Conservation (phyloP, 805 yeast genomes). For the Wickerhamomyces bovis region DNA sequence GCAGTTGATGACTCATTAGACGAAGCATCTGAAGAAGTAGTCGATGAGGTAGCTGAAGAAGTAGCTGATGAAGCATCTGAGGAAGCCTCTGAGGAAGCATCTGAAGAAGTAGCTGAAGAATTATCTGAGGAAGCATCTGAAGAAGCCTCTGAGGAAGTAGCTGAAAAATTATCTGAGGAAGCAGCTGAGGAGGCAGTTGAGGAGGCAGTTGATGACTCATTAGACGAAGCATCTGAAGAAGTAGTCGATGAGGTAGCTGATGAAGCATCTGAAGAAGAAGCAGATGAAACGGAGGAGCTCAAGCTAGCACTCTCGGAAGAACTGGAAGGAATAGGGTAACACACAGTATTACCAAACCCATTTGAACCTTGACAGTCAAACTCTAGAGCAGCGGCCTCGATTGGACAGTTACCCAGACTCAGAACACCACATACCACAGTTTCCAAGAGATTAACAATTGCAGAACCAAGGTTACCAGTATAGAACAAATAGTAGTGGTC, state of each 20-base stretch:
- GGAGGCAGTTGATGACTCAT: too few relatives aligned
- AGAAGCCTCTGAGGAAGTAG: not conserved
- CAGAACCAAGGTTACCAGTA: slow-evolving; percentile 14
- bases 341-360: not conserved
- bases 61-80: not conserved
- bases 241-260: not conserved
- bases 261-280: too few relatives aligned
- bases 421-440: slow-evolving; percentile 6
- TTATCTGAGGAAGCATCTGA: too few relatives aligned
- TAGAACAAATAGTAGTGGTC: slow-evolving; percentile 10
- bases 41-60: too few relatives aligned
- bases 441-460: slow-evolving; percentile 1
- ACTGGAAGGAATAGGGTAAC: not conserved
- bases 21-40: too few relatives aligned
- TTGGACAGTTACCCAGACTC: slow-evolving; percentile 4
- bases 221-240: not conserved
- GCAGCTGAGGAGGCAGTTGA: too few relatives aligned
- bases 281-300: too few relatives aligned
- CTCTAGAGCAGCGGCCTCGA: slow-evolving; percentile 4
- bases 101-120: too few relatives aligned
- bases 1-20: not conserved
- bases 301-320: not conserved
- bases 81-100: too few relatives aligned
- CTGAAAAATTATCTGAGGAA: too few relatives aligned
- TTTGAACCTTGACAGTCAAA: not conserved